Evolutionary conservation across 106 monocot species (phyloP), one percentile per base, ranked within the genome.

Genomic region (Cymbidium sinense): DNA sequence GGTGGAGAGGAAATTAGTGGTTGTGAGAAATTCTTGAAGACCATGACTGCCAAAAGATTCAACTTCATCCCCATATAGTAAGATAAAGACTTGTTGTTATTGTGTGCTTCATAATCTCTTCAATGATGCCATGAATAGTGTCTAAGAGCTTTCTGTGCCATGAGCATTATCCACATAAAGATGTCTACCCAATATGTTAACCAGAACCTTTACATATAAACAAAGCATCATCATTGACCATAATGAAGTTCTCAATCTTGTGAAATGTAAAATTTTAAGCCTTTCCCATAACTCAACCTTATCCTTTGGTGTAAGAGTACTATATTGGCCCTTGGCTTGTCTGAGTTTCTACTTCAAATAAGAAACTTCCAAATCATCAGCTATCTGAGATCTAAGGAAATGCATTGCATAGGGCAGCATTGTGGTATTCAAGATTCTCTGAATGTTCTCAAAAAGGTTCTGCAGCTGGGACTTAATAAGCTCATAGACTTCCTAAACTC

Each of bases 181-280:
- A 84, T 96, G 96, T 71, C 96, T 91, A 34, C 93, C 96, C 73
- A 96, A 82, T 41, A 96, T 96, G 76, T 89, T 96, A 55, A 91
- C 91, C 72, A 89, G 93, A 80, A 94, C 89, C 79, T 91, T 86
- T 3, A 91, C 86, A 85, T 89, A 96, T 72, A 96, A 88, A 76
- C 86, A 91, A 23, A 96, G 88, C 82, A 87, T 80, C 9, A 85
- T 87, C 93, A 91, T 90, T 23, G 89, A 80, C 96, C 96, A 96
- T 64, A 96, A 54, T 73, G 96, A 93, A 58, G 93, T 23, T 19
- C 81, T 79, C 35, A 82, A 83, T 81, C 85, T 93, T 39, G 90
- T 91, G 55, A 96, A 96, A 87, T 93, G 93, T 82, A 93, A 64
- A 80, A 90, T 76, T 82, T 93, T 96, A 65, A 96, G 88, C 77